phyloP scores from a whole-genome alignment of 2,329 filamentous ascomycete species.

The Diplodia corticola region DNA sequence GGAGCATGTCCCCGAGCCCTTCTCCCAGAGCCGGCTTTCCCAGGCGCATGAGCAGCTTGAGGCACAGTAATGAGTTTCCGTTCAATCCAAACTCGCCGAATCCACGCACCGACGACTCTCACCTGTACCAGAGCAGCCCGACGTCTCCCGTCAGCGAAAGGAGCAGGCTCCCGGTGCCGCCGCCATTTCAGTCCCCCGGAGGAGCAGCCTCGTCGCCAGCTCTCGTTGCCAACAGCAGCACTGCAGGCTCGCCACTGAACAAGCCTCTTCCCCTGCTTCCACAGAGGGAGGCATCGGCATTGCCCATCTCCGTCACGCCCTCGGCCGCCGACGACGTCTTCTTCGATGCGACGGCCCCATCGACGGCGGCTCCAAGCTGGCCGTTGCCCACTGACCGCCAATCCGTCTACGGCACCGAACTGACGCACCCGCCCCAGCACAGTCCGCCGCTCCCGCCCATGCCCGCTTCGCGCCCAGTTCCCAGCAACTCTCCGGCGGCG shows the following conservation, averaged over 20 bases:
- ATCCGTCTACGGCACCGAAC: neutral
- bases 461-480: neutral
- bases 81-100: neutral
- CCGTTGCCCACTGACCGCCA: neutral
- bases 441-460: neutral
- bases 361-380: neutral
- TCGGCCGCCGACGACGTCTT: neutral
- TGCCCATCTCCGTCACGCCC: neutral
- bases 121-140: neutral
- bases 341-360: neutral
- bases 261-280: conserved; percentile 5
- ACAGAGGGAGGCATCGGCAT: neutral
- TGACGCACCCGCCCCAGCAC: neutral
- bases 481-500: neutral
- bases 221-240: neutral
- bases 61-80: neutral
- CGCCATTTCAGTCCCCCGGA: neutral
- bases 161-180: no score
- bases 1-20: neutral
- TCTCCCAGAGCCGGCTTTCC: neutral
- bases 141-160: neutral
- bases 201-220: neutral
- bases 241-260: neutral
- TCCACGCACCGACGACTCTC: neutral
- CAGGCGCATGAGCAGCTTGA: neutral